Conservation (phyloP, 1,139 yeast genomes). For the Taiozyma sp. region DNA sequence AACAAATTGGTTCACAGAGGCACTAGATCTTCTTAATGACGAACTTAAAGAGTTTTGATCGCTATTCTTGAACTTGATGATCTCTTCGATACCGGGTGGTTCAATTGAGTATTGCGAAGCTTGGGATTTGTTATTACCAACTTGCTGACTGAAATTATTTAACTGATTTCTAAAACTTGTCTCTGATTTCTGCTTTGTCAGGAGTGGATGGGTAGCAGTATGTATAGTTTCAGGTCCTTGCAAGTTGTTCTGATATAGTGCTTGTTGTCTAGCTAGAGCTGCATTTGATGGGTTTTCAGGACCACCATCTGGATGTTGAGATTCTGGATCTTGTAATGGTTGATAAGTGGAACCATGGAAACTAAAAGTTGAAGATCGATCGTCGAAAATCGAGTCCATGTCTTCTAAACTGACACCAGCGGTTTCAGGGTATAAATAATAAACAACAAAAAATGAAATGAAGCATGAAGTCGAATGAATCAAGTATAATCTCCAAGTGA, state of each 20-base stretch:
- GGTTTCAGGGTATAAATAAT: conserved; percentile 78
- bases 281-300: conserved; percentile 23
- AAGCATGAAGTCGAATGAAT: conserved; percentile 78
- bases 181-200: conserved; percentile 19
- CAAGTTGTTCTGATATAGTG: conserved; percentile 1
- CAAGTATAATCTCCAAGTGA: conserved; percentile 77
- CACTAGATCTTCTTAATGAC: conserved; percentile 35
- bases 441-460: conserved; percentile 65
- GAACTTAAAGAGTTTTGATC: conserved; percentile 31
- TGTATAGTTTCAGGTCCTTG: conserved; percentile 4
- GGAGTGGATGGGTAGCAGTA: conserved; percentile 10
- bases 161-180: conserved; percentile 18
- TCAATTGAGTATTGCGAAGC: conserved; percentile 23
- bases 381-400: conserved; percentile 81
- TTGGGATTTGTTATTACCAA: conserved; percentile 16
- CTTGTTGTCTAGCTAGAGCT: conserved; percentile 31
- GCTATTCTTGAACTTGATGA: conserved; percentile 26
- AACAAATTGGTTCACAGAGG: conserved; percentile 31
- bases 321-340: conserved; percentile 18
- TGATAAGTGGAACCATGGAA: conserved; percentile 22
- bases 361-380: conserved; percentile 38
- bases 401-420: conserved; percentile 87
- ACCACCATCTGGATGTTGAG: conserved; percentile 9
- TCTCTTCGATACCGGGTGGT: conserved; percentile 39
- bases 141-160: conserved; percentile 14